These are phyloP conservation scores for Eucalyptus sideroxylon DNA, from an alignment of 345 rosid species.

Conservation along the genomic window DNA sequence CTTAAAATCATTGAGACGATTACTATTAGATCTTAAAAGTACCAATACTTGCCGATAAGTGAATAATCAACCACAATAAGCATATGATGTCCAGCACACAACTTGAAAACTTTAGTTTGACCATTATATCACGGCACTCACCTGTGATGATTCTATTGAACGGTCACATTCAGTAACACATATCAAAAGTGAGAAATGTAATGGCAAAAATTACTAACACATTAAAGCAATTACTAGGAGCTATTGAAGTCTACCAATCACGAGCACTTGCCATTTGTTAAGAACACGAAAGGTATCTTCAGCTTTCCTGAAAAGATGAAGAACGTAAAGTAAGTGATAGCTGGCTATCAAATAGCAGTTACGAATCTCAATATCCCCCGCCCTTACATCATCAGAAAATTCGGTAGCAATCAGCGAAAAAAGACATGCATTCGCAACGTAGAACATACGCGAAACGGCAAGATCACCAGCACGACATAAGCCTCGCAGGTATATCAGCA, in stretches of 20 bases:
- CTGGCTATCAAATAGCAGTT: not conserved
- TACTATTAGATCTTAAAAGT: not conserved
- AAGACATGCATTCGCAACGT: not conserved
- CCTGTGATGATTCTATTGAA: not conserved
- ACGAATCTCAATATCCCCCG: not conserved
- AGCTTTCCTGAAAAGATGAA: conserved; percentile 30
- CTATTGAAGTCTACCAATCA: not conserved
- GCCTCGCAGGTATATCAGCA: not conserved
- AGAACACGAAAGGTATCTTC: conserved; percentile 66
- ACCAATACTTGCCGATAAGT: not conserved
- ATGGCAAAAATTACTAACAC: not conserved
- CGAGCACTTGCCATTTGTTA: conserved; percentile 46
- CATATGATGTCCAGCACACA: not conserved
- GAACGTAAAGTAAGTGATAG: not conserved
- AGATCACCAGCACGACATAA: not conserved
- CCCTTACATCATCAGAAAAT: not conserved
- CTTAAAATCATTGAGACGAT: not conserved
- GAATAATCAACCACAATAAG: not conserved
- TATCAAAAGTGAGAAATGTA: not conserved
- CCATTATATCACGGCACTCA: not conserved
- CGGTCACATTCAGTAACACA: not conserved
- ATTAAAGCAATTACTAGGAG: not conserved
- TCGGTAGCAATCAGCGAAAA: not conserved
- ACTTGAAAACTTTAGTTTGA: not conserved
- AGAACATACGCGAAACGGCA: not conserved